Conservation (phyloP, 495 filamentous ascomycete species). For the Penicillium pulvis region DNA sequence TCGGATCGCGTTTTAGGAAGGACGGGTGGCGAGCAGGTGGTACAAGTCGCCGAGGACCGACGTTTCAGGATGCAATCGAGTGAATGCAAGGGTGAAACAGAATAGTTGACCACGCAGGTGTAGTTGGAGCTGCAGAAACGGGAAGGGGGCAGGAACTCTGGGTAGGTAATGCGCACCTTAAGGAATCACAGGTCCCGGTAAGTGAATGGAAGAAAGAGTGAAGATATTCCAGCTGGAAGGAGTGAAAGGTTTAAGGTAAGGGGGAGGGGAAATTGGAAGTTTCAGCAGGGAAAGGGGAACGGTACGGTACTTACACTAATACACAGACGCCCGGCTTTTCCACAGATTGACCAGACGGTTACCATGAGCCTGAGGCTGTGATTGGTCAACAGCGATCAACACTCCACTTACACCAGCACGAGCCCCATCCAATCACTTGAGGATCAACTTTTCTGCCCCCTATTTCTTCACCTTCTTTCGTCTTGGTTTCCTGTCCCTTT, state of each 20-base stretch:
- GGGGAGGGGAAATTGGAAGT: constrained; percentile 33
- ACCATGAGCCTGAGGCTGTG: not conserved
- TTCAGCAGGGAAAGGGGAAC: constrained; percentile 32
- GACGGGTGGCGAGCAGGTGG: constrained; percentile 16
- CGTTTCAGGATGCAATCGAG: constrained; percentile 31
- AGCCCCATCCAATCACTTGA: constrained; percentile 7
- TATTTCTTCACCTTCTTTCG: not conserved
- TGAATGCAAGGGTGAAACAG: constrained; percentile 30
- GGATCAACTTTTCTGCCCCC: constrained; percentile 12
- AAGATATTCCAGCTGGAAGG: constrained; percentile 25
- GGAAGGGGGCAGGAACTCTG: not conserved
- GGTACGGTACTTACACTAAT: constrained; percentile 18
- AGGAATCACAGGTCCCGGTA: constrained; percentile 16
- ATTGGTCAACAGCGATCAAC: constrained; percentile 8
- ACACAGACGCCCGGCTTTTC: not conserved
- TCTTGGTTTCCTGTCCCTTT: not conserved
- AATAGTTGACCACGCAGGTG: constrained; percentile 17
- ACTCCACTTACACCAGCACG: constrained; percentile 3
- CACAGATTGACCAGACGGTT: constrained; percentile 2
- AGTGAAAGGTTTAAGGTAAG: constrained; percentile 30
- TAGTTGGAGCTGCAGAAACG: not conserved
- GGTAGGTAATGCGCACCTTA: constrained; percentile 13
- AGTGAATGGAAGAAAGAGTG: constrained; percentile 19
- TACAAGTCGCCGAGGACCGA: constrained; percentile 26
- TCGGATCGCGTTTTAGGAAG: constrained; percentile 11